These are phyloP conservation scores for Oryza meyeriana DNA, from an alignment of 176 grass and related monocot genomes.

Conservation along the genomic window DNA sequence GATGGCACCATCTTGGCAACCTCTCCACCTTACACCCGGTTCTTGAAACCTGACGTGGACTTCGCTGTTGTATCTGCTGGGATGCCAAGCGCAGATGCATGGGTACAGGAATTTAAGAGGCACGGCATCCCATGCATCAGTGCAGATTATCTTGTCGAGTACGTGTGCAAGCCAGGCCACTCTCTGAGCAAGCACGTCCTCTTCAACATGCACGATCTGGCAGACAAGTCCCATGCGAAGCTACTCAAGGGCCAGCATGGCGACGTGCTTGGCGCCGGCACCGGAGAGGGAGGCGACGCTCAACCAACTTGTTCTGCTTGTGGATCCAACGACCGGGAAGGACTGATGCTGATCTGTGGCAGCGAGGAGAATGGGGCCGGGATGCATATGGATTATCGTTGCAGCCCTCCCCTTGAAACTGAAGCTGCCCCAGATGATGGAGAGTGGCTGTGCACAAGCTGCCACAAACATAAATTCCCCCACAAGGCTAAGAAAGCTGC, in stretches of 20 bases:
- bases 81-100: constrained; percentile 46
- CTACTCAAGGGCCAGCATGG: constrained; percentile 35
- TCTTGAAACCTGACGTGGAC: constrained; percentile 49
- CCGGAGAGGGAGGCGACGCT: not conserved
- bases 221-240: constrained; percentile 62
- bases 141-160: constrained; percentile 89
- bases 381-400: constrained; percentile 57
- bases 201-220: constrained; percentile 66
- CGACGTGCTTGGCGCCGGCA: not conserved
- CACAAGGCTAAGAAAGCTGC: constrained; percentile 30
- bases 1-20: constrained; percentile 87
- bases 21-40: constrained; percentile 77
- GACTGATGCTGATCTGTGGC: constrained; percentile 61
- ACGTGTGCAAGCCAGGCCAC: constrained; percentile 73
- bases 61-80: constrained; percentile 60
- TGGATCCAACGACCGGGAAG: constrained; percentile 44
- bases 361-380: constrained; percentile 26
- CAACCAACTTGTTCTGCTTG: constrained; percentile 50
- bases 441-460: constrained; percentile 71
- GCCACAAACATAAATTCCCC: constrained; percentile 11
- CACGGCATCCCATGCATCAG: constrained; percentile 71
- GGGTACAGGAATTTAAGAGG: constrained; percentile 70
- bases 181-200: constrained; percentile 73
- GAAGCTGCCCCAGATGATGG: constrained; percentile 27
- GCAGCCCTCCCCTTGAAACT: constrained; percentile 37